Evolutionary conservation across 1,139 yeast species (phyloP).

Genomic region (Saccharomyces hybrid): DNA sequence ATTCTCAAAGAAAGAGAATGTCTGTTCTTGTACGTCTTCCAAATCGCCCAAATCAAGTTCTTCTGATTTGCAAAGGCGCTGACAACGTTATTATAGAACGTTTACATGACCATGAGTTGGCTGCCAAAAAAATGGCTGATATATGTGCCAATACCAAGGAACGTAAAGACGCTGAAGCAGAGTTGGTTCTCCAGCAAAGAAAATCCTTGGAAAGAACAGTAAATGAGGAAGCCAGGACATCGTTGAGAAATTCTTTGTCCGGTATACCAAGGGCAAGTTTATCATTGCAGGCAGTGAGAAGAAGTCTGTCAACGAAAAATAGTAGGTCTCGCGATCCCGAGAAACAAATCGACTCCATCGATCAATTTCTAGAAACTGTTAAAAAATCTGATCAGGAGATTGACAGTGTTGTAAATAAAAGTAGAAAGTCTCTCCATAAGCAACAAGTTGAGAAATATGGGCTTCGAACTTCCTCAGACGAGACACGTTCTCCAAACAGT

Average conservation of each 20-base stretch:
- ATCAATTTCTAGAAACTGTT: constrained; percentile 45
- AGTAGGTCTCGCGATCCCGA: constrained; percentile 28
- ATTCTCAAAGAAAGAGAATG: constrained; percentile 90
- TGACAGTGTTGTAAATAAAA: constrained; percentile 49
- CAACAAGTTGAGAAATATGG: constrained; percentile 56
- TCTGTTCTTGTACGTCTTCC: constrained; percentile 78
- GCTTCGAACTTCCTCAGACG: constrained; percentile 12
- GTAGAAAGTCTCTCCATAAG: constrained; percentile 56
- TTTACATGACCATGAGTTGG: constrained; percentile 51
- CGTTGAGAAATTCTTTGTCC: constrained; percentile 16
- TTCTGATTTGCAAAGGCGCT: constrained; percentile 89
- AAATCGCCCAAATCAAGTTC: constrained; percentile 53
- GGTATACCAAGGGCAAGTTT: constrained; percentile 33
- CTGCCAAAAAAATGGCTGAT: constrained; percentile 55
- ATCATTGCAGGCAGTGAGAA: constrained; percentile 30
- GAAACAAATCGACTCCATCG: constrained; percentile 43
- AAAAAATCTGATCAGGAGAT: constrained; percentile 48
- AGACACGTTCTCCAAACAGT: neutral
- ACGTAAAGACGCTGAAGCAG: constrained; percentile 77
- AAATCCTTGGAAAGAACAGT: constrained; percentile 30
- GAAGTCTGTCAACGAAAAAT: constrained; percentile 22
- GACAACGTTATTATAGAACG: constrained; percentile 86
- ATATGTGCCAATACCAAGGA: constrained; percentile 51
- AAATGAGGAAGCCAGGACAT: constrained; percentile 15
- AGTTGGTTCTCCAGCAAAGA: constrained; percentile 53